Evolutionary conservation across 805 yeast genomes (phyloP), one percentile per base, ranked within the genome.

Genomic region (Blastobotrys peoriensis): DNA sequence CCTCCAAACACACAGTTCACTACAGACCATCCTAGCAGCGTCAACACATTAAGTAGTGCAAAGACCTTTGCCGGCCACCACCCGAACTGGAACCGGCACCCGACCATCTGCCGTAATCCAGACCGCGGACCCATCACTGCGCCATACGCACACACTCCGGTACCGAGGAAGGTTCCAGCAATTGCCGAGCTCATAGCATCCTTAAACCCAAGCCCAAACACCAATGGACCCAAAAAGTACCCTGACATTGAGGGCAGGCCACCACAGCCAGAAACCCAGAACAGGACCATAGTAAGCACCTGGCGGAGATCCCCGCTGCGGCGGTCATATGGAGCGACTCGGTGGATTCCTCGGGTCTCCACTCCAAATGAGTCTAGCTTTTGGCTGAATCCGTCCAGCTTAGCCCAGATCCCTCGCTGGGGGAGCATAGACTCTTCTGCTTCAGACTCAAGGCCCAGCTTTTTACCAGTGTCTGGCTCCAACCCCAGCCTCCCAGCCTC

Each of bases 1-100:
- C 96, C 96, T 33, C 95, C 95, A 45, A 86, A 80, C 40, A 86
- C 93, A 53, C 84, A 76, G 59, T 86, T 86, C n/a, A 86, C 88
- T 28, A 87, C 81, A n/a, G 91, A 78, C 96, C 96, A 87, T n/a
- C 96, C 96, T 54, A 85, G 61, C 13, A 83, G 82, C 40, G 95
- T 94, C 36, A 84, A 62, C 46, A 84, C 78, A 37, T 86, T 75
- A 33, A 83, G 76, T 35, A 87, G 61, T 3, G 86, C 80, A 38
- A 86, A 83, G 44, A 86, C 67, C 61, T 83, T 82, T 33, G 87
- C 88, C 52, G 81, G 78, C 81, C 83, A 83, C 79, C 89, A 82
- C 1, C 96, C 96, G 60, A 86, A 87, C 38, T 86, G 66, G 54
- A 73, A 86, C 50, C 95, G 70, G 1, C 88, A 82, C 18, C 85